Evolutionary conservation across 805 yeast genomes (phyloP), one percentile per base, ranked within the genome.

Genomic region (Hemisphaericaspora nanyangensis): DNA sequence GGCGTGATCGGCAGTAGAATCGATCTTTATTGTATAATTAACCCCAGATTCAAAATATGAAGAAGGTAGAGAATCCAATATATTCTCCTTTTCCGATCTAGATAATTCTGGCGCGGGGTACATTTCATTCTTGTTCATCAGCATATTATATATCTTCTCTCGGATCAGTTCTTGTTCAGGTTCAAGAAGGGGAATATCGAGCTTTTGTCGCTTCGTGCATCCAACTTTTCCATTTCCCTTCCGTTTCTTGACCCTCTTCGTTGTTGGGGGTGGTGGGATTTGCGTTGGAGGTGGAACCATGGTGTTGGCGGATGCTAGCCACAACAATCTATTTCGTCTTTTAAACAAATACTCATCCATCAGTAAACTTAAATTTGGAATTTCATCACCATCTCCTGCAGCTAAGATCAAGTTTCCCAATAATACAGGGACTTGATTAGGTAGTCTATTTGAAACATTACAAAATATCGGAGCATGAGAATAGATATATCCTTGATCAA

Each of bases 11-110:
- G 30, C 18, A 12, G 10, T 12, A 30, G 33, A 25, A 6, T 11
- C 17, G 12, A 36, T n/a, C 6, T 20, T 29, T 8, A 41, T 11
- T 11, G 18, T 3, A 25, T 27, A 45, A 29, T 36, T 34, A 13
- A 19, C 17, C 1, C 67, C 67, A 2, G 48, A 39, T 18, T 48
- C 46, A 29, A 63, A 46, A 31, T 39, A 51, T 2, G 63, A 54
- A 29, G 48, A 47, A 17, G 39, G 48, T 13, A 50, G 47, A 1
- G 52, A 45, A 34, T 52, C 45, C 35, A 58, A 38, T 10, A 58
- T 50, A 3, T 35, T 38, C 15, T 48, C 45, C 28, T 48, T 49
- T 25, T 55, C 46, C 6, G 16, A 20, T 10, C 22, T 24, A 16
- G 29, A 15, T 5, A 38, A 24, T 28, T 22, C 5, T 22, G 26